These are phyloP conservation scores for Fusarium newnesense DNA, from an alignment of 2,329 filamentous ascomycete species.

Conservation along the genomic window DNA sequence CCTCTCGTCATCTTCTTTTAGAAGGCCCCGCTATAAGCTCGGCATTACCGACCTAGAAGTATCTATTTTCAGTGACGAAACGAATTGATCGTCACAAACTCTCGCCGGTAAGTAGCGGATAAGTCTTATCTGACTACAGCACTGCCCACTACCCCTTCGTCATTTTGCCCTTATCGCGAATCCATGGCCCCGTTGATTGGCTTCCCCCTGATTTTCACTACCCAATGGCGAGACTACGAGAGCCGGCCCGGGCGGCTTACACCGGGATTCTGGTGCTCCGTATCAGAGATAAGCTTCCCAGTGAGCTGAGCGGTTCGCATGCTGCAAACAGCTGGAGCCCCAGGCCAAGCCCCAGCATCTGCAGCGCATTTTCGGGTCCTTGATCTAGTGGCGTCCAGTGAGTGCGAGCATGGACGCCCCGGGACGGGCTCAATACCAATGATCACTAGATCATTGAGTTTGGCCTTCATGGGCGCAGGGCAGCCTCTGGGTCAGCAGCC, in stretches of 20 bases:
- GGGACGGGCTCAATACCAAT: constrained; percentile 13
- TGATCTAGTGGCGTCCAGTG: constrained; percentile 40
- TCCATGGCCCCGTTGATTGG: constrained; percentile 25
- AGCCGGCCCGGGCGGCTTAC: constrained; percentile 45
- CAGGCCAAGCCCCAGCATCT: constrained; percentile 12
- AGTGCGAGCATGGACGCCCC: constrained; percentile 17
- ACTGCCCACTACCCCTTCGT: constrained; percentile 29
- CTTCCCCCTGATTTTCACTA: constrained; percentile 31
- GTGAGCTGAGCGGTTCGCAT: constrained; percentile 22
- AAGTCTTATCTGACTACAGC: constrained; percentile 33
- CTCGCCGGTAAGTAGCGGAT: constrained; percentile 34
- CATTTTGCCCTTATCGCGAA: constrained; percentile 37
- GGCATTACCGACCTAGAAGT: constrained; percentile 41
- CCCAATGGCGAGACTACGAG: constrained; percentile 41
- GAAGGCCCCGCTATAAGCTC: constrained; percentile 19
- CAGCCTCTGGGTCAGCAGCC: constrained; percentile 27
- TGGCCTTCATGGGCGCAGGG: constrained; percentile 35
- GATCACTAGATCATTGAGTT: constrained; percentile 18
- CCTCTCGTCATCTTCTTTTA: neutral
- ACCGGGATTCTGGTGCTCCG: constrained; percentile 30
- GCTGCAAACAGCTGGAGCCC: constrained; percentile 5
- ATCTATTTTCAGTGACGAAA: constrained; percentile 36
- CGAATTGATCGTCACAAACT: constrained; percentile 34
- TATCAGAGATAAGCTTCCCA: constrained; percentile 31
- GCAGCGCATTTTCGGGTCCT: constrained; percentile 31